These are phyloP conservation scores for Microsporum audouinii DNA, from an alignment of 2,329 filamentous ascomycete genomes.

Conservation along the genomic window DNA sequence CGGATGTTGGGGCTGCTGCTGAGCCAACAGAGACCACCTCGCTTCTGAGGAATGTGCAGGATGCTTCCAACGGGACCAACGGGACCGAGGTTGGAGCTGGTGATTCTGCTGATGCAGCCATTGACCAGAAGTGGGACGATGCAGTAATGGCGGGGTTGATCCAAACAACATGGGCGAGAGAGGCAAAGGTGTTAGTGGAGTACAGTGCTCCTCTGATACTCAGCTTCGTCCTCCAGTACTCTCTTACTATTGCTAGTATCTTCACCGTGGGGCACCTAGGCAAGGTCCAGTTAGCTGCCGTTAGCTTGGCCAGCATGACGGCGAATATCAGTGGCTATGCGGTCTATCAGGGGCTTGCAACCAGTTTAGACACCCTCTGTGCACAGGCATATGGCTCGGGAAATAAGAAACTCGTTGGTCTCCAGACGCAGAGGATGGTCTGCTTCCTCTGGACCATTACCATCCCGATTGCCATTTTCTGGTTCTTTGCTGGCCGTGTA, in stretches of 20 bases:
- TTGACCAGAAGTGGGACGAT: constrained; percentile 71
- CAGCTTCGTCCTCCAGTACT: constrained; percentile 72
- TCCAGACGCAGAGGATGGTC: constrained; percentile 72
- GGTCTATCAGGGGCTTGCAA: constrained; percentile 74
- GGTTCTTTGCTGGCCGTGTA: constrained; percentile 56
- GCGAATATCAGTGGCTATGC: constrained; percentile 68
- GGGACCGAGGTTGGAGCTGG: constrained; percentile 36
- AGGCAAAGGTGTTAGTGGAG: constrained; percentile 64
- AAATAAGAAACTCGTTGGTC: constrained; percentile 73
- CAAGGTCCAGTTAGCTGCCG: constrained; percentile 56
- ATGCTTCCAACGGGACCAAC: constrained; percentile 13
- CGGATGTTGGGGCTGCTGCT: constrained; percentile 11
- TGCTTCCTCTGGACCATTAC: constrained; percentile 62
- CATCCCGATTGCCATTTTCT: constrained; percentile 60
- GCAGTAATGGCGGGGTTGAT: constrained; percentile 72
- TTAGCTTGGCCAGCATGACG: constrained; percentile 63
- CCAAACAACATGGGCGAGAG: constrained; percentile 81
- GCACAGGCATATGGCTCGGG: constrained; percentile 90
- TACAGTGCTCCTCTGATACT: constrained; percentile 61
- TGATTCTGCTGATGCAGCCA: constrained; percentile 35
- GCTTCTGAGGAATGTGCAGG: constrained; percentile 28
- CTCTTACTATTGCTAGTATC: constrained; percentile 68
- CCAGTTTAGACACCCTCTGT: constrained; percentile 82
- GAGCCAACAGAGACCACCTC: constrained; percentile 38
- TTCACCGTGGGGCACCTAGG: constrained; percentile 69